Percentiles rank a stretch among this genome's conserved stretches.
Evolutionary conservation across 345 rosid genomes (phyloP).

Genomic region (Hibiscus mutabilis): DNA sequence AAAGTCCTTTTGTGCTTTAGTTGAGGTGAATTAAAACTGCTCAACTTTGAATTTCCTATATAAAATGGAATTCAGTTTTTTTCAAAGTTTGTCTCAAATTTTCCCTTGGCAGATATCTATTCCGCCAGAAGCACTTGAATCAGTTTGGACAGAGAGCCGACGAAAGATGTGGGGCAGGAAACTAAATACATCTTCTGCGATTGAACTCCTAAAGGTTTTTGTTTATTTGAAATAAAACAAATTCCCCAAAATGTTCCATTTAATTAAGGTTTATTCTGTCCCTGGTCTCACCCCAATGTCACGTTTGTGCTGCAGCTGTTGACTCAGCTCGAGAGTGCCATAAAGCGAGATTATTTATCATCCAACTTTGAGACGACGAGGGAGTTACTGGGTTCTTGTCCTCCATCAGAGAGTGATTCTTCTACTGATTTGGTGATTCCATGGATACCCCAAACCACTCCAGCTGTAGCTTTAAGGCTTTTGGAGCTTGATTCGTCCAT

Average conservation of each 20-base stretch:
- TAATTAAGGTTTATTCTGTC: not conserved
- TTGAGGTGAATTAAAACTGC: constrained; percentile 51
- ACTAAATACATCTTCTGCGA: constrained; percentile 47
- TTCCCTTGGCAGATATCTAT: constrained; percentile 49
- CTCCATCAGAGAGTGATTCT: constrained; percentile 14
- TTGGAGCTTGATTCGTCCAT: constrained; percentile 69
- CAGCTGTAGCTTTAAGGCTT: constrained; percentile 86
- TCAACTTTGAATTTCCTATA: not conserved
- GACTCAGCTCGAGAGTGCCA: constrained; percentile 64
- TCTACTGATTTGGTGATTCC: constrained; percentile 52
- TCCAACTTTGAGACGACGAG: constrained; percentile 58
- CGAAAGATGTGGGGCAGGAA: constrained; percentile 55
- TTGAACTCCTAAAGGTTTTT: constrained; percentile 71
- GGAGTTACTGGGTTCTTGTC: constrained; percentile 47
- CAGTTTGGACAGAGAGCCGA: constrained; percentile 57
- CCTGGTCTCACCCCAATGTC: not conserved
- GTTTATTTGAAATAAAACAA: not conserved
- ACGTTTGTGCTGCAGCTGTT: constrained; percentile 41
- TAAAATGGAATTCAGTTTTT: not conserved
- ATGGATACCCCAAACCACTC: constrained; percentile 89
- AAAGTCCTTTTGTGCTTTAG: constrained; percentile 49
- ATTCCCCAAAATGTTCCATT: not conserved
- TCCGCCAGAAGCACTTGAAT: constrained; percentile 73
- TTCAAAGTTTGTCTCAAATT: not conserved
- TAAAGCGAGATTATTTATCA: constrained; percentile 56